Conservation (phyloP, 1,284 basidiomycete species). For the Tilletia horrida region DNA sequence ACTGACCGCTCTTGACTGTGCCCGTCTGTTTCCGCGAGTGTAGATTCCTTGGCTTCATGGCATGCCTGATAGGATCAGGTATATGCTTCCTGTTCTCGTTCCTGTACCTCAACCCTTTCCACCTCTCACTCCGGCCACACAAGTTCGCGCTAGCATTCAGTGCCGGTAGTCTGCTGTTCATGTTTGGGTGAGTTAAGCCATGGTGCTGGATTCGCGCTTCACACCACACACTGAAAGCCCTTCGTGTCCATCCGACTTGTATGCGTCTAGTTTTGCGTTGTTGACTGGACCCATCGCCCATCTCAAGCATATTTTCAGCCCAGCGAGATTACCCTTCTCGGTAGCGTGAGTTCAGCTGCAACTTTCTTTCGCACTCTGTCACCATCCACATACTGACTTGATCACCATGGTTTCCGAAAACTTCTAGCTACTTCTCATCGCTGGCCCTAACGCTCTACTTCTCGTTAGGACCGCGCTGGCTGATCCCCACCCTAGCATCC, state of each 20-base stretch:
- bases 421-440: slow-evolving; percentile 38
- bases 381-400: not conserved
- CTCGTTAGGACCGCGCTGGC: slow-evolving; percentile 47
- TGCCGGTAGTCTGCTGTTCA: slow-evolving; percentile 49
- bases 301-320: slow-evolving; percentile 47
- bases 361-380: not conserved
- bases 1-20: not conserved
- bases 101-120: slow-evolving; percentile 72
- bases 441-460: slow-evolving; percentile 52
- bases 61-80: slow-evolving; percentile 80
- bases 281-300: slow-evolving; percentile 51
- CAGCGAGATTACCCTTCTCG: slow-evolving; percentile 63
- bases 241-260: too few species aligned
- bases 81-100: slow-evolving; percentile 96
- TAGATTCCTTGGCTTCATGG: slow-evolving; percentile 81
- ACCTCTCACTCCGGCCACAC: slow-evolving; percentile 59
- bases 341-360: slow-evolving; percentile 52
- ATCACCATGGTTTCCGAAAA: not conserved
- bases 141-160: slow-evolving; percentile 53
- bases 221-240: too few species aligned
- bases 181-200: slow-evolving; percentile 46
- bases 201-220: not conserved
- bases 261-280: slow-evolving; percentile 37
- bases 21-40: not conserved
- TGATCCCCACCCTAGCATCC: slow-evolving; percentile 43